phyloP scores from a whole-genome alignment of 2,329 filamentous ascomycete genomes.

The Epichloe typhina region DNA sequence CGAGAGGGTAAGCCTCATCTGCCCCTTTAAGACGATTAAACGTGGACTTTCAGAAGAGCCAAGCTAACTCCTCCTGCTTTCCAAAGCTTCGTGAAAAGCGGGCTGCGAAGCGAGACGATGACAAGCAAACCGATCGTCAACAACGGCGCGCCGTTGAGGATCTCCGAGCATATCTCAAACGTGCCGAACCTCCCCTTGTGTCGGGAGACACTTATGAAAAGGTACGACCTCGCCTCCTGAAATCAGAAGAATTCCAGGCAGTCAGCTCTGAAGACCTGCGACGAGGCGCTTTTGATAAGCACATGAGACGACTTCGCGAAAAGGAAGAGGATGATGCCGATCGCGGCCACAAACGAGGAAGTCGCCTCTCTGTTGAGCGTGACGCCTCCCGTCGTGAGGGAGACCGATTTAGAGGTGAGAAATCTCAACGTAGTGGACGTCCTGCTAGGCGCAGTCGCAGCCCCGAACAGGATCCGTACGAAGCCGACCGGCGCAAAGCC shows the following conservation, averaged over 20 bases:
- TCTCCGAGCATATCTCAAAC: conserved; percentile 76
- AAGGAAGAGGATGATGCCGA: conserved; percentile 80
- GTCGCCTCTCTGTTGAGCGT: conserved; percentile 39
- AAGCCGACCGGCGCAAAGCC: conserved; percentile 86
- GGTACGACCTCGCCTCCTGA: conserved; percentile 66
- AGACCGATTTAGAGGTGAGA: conserved; percentile 45
- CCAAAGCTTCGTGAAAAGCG: conserved; percentile 70
- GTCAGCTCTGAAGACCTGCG: conserved; percentile 74
- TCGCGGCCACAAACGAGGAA: conserved; percentile 44
- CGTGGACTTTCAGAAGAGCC: no score
- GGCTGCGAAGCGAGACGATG: conserved; percentile 68
- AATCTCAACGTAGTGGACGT: conserved; percentile 47
- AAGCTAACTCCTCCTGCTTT: background rate
- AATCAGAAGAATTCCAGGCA: conserved; percentile 71
- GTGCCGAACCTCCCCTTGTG: conserved; percentile 71
- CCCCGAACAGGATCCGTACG: conserved; percentile 87
- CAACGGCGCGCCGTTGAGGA: conserved; percentile 76
- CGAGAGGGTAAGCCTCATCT: conserved; percentile 47
- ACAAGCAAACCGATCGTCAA: conserved; percentile 72
- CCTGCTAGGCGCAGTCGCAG: conserved; percentile 60
- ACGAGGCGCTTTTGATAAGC: conserved; percentile 77
- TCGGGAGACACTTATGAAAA: conserved; percentile 78
- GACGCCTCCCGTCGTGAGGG: conserved; percentile 48
- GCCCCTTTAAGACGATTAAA: background rate
- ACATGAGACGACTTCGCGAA: conserved; percentile 79